Evolutionary conservation across 2,329 filamentous ascomycete genomes (phyloP).

Genomic region (Colletotrichum trifolii): DNA sequence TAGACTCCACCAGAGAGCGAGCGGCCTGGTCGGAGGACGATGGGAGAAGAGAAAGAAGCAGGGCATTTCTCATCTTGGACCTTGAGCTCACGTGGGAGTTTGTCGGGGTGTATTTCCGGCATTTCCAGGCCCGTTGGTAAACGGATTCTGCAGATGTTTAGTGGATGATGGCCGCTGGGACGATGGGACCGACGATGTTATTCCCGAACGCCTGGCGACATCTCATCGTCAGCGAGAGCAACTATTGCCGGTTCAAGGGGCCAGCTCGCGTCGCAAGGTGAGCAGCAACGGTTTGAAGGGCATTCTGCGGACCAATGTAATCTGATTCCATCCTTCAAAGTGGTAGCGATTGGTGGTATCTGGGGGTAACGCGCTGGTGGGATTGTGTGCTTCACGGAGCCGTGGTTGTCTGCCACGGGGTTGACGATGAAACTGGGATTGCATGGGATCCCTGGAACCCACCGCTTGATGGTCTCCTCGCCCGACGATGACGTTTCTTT

Average conservation of each 20-base stretch:
- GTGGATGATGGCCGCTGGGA: no score
- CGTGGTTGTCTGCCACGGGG: conserved; percentile 8
- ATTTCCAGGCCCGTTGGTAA: no score
- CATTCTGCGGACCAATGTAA: neutral
- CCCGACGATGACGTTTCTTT: conserved; percentile 22
- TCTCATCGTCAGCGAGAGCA: neutral
- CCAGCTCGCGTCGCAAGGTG: neutral
- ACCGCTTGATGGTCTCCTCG: conserved; percentile 2
- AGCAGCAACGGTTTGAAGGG: neutral
- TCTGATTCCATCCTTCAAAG: neutral
- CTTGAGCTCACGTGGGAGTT: conserved; percentile 15
- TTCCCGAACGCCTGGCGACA: no score
- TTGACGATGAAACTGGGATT: conserved; percentile 27
- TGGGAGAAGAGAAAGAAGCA: neutral
- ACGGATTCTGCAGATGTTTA: no score
- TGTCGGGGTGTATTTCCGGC: neutral
- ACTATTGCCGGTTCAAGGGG: conserved; percentile 7
- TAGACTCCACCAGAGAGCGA: neutral
- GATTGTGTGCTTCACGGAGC: neutral
- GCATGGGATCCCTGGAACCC: conserved; percentile 23
- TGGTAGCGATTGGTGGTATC: conserved; percentile 15
- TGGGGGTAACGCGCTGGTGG: conserved; percentile 13
- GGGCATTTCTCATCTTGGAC: no score
- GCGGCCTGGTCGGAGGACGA: neutral
- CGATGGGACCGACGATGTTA: no score